A percentile compares a stretch with the other conserved stretches of the same genome.
These are phyloP conservation scores for Myxozyma neotropica DNA, from an alignment of 805 yeast genomes.

Conservation along the genomic window DNA sequence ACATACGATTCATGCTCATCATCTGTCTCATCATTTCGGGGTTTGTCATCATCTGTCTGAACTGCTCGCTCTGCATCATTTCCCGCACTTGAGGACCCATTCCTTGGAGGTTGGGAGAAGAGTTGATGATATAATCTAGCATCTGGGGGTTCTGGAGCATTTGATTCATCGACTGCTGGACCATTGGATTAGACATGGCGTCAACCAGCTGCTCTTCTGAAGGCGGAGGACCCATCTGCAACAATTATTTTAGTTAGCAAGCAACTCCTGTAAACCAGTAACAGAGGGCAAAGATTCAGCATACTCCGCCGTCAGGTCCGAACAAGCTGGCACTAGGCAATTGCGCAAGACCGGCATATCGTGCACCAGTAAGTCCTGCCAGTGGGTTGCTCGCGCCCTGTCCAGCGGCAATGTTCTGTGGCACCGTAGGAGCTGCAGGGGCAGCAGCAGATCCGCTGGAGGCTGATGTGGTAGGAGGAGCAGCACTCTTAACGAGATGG, in stretches of 20 bases:
- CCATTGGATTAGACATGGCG: slow-evolving; percentile 79
- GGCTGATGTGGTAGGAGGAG: slow-evolving; percentile 44
- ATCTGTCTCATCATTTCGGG: slow-evolving; percentile 84
- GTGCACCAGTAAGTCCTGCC: slow-evolving; percentile 90
- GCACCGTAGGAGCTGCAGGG: slow-evolving; percentile 49
- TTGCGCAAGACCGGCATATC: slow-evolving; percentile 90
- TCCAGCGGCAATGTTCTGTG: slow-evolving; percentile 85
- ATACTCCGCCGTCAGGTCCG: slow-evolving; percentile 87
- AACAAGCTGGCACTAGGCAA: slow-evolving; percentile 86
- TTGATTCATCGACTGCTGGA: slow-evolving; percentile 79
- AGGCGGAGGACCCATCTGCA: slow-evolving; percentile 65
- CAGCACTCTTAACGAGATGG: slow-evolving; percentile 85
- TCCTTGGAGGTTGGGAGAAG: slow-evolving; percentile 75
- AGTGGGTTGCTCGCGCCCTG: slow-evolving; percentile 86
- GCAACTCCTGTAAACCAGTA: not conserved
- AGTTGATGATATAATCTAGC: slow-evolving; percentile 77
- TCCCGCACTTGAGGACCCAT: slow-evolving; percentile 90
- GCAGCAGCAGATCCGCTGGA: slow-evolving; percentile 37
- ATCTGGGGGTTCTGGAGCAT: slow-evolving; percentile 86
- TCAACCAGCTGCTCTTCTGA: slow-evolving; percentile 71
- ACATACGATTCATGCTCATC: slow-evolving; percentile 68
- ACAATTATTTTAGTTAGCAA: not conserved
- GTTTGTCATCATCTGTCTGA: slow-evolving; percentile 77
- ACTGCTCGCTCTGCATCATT: slow-evolving; percentile 78
- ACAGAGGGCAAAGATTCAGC: too few species aligned